Base-by-base conservation (phyloP, 352 stramenopile genomes). In the Thalassiosira exigua region DNA sequence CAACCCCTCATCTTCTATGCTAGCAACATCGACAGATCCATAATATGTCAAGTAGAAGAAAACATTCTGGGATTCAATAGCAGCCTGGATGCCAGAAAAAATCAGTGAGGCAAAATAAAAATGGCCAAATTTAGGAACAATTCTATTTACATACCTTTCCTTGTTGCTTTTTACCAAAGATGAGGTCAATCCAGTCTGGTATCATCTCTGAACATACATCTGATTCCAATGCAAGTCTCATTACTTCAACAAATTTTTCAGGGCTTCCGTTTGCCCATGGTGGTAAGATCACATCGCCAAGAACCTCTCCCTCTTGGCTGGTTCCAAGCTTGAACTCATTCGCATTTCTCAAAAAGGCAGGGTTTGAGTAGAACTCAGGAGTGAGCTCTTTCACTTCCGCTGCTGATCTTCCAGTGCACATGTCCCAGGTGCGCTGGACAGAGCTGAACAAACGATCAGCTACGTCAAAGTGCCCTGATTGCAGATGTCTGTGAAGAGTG, bases 361-460 rank as follows among this genome's bases (percentile, higher is more conserved):
- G 93, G 27, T 98, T 92, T 42, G 96, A 97, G 79, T 98, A 99
- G 80, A 97, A 99, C 87, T 99, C 98, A 9, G 98, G 97, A 14
- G 95, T 99, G 9, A 99, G 84, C 79, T 99, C 98, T 86, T 99
- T 99, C 12, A 99, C 96, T 82, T 99, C 97, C 44, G 96, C 95
- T 0, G 96, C 96, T 19, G 96, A 95, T 19, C 92, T 96, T 30
- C 88, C 89, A 33, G 98, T 98, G 79, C 96, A 98, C 95, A 98
- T 98, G 21, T 98, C 94, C 94, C 96, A 99, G 12, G 96, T 96
- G 39, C 93, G 87, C 14, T 90, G 80, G 48, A 99, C 89, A 56
- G 94, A 98, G 36, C 91, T 94, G 65, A 99, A 99, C 4, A 99
- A 85, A 1, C 98, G 94, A 84, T 99, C 98, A 0, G 97, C 93